These are phyloP conservation scores for Hygrophoropsis aurantiaca DNA, from an alignment of 768 basidiomycete genomes.

Conservation along the genomic window DNA sequence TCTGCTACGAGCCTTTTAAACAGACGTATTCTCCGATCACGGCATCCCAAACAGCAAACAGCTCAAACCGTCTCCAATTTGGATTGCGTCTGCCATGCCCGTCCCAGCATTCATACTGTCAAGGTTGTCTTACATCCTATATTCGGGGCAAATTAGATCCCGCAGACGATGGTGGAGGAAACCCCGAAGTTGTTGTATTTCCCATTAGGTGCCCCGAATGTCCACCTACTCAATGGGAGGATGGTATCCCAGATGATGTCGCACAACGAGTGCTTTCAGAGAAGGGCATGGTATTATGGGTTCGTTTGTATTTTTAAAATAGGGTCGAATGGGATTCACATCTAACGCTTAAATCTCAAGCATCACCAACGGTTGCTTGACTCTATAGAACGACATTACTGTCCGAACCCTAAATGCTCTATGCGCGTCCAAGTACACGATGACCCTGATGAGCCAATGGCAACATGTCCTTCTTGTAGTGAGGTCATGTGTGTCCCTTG, in stretches of 20 bases:
- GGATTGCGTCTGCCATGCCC: constrained; percentile 37
- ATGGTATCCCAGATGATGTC: constrained; percentile 36
- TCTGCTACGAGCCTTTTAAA: constrained; percentile 39
- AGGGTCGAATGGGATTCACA: not conserved
- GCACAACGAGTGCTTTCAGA: constrained; percentile 31
- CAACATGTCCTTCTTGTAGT: constrained; percentile 34
- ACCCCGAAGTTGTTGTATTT: constrained; percentile 29
- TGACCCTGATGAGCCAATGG: constrained; percentile 32
- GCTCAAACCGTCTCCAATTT: constrained; percentile 33
- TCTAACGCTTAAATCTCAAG: constrained; percentile 13
- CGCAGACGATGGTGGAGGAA: constrained; percentile 26
- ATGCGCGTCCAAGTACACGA: constrained; percentile 34
- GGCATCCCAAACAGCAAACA: constrained; percentile 33
- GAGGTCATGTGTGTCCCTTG: constrained; percentile 35
- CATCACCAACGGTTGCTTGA: constrained; percentile 36
- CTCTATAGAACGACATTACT: constrained; percentile 34
- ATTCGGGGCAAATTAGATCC: constrained; percentile 37
- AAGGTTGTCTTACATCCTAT: constrained; percentile 33
- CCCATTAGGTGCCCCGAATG: constrained; percentile 41
- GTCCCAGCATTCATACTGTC: constrained; percentile 34
- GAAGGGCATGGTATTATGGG: constrained; percentile 36
- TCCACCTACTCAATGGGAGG: constrained; percentile 26
- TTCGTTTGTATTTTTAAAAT: constrained; percentile 7
- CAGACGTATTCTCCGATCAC: constrained; percentile 30
- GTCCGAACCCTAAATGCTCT: constrained; percentile 39